Base-by-base conservation (phyloP, 768 basidiomycete genomes). In the Amanita subjunquillea region DNA sequence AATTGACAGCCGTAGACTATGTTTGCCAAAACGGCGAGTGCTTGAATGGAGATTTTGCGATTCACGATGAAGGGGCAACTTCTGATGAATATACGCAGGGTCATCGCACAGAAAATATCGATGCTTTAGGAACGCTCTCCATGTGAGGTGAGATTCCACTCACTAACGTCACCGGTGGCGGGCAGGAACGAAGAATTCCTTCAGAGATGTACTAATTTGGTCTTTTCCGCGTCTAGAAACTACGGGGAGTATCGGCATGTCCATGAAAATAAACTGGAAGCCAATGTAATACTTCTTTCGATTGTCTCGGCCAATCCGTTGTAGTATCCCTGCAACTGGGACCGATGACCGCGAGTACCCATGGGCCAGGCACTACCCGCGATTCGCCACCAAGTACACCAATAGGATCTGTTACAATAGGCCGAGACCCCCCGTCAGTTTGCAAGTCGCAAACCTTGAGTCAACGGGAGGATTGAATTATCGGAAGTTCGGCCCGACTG, bases 321-420 rank as follows among this genome's bases (percentile, higher is more conserved):
- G 17, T 17, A 36, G 45, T 45, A 22, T 34, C 20, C 42, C 25
- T 48, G 56, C 36, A 20, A 25, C 20, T 55, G 20, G 13, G 43
- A n/a, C 34, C 8, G 42, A 37, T 17, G 59, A 71, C 57, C 57
- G 74, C 77, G 58, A 78, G 78, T 48, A 78, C 77, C 75, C 76
- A 79, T 1, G 75, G 67, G 76, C 76, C 77, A 4, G 73, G 76
- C 23, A 69, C 59, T 38, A 76, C 61, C 13, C 73, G 75, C 38
- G 61, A 54, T 55, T 62, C 66, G 0, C 76, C 77, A 2, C 63
- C 62, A 25, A 78, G 63, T 17, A 70, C 64, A 43, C 71, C 73
- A 45, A 77, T 46, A 32, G 60, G 59, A 57, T 75, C 77, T 0
- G 72, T 75, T 10, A 65, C 34, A 78, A 72, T 17, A 75, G 69